Base-by-base conservation (phyloP, 1,284 basidiomycete species). In the Ustilago cynodontis region DNA sequence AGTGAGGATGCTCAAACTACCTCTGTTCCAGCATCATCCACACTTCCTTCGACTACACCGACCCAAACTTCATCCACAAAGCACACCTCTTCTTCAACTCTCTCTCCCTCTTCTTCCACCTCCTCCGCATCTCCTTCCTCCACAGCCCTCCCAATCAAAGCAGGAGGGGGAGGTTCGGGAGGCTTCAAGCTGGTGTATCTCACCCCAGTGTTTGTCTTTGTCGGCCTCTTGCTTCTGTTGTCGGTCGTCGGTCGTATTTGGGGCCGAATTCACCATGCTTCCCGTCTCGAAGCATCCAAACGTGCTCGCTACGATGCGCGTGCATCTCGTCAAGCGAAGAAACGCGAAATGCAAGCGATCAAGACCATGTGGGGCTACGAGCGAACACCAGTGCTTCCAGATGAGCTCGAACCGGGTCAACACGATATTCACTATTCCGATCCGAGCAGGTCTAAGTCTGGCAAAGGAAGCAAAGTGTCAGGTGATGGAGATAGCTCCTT, bases 111-210 rank as follows among this genome's bases (percentile, higher is more conserved):
- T n/a, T 54, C 70, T 10, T 49, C 64, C n/a, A 26, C 63, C 3
- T 31, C 52, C 20, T 24, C 58, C 18, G 14, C 50, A 2, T 9
- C 43, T 2, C 39, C 51, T 2, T 35, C 52, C 2, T 10, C 33
- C 29, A 63, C 60, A 9, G 28, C 47, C 20, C 37, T 53, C 6
- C 16, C 47, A 18, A 35, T 1, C 28, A 39, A 43, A 29, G 3
- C 41, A 28, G 43, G 20, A 43, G 54, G 7, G 28, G 53, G 41
- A 31, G 33, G 57, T 14, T 29, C 29, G 16, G 58, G 43, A 1
- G 71, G 71, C 2, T 80, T 82, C 65, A 78, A 80, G 35, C 64
- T 80, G 3, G 49, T 71, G 43, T 80, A 80, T 49, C 63, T 82
- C n/a, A 77, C 72, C 3, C 80, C 80, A 7, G 59, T 82, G 24